Percentiles rank a stretch among this genome's conserved stretches.
phyloP scores from a whole-genome alignment of 1,284 basidiomycete genomes.

The Clitocybe nebularis region DNA sequence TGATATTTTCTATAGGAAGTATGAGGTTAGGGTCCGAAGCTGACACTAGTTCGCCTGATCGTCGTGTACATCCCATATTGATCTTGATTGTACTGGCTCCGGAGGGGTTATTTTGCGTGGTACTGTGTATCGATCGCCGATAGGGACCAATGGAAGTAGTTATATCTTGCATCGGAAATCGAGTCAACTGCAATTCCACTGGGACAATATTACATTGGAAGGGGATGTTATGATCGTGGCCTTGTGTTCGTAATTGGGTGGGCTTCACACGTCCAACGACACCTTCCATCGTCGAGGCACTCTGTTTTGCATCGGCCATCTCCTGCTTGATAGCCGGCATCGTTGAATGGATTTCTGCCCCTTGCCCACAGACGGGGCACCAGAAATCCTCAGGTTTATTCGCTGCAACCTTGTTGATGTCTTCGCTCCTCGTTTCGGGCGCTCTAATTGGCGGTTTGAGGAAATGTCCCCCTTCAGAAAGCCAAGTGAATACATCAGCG shows the following conservation, averaged over 20 bases:
- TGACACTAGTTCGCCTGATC: too few relatives aligned
- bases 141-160: too few relatives aligned
- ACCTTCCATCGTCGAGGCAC: slow-evolving; percentile 1
- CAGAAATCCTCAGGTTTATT: slow-evolving; percentile 9
- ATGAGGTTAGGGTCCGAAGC: slow-evolving; percentile 24
- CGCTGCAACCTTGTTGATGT: slow-evolving; percentile 7
- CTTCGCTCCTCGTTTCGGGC: slow-evolving; percentile 6
- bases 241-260: background rate
- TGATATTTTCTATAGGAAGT: slow-evolving; percentile 21
- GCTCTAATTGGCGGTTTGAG: slow-evolving; percentile 28
- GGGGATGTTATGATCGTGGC: background rate
- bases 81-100: too few relatives aligned
- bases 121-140: too few relatives aligned
- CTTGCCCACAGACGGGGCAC: slow-evolving; percentile 15
- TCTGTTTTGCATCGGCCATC: background rate
- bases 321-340: slow-evolving; percentile 13
- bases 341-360: slow-evolving; percentile 8
- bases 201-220: slow-evolving; percentile 9
- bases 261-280: slow-evolving; percentile 4
- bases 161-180: too few relatives aligned
- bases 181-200: background rate
- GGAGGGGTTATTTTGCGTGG: too few relatives aligned
- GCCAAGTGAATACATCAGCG: slow-evolving; percentile 57
- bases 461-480: slow-evolving; percentile 50
- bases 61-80: too few relatives aligned